A percentile compares a stretch with the other conserved stretches of the same genome.
Evolutionary conservation across 768 basidiomycete genomes (phyloP).

Genomic region (Podaxis sp.): DNA sequence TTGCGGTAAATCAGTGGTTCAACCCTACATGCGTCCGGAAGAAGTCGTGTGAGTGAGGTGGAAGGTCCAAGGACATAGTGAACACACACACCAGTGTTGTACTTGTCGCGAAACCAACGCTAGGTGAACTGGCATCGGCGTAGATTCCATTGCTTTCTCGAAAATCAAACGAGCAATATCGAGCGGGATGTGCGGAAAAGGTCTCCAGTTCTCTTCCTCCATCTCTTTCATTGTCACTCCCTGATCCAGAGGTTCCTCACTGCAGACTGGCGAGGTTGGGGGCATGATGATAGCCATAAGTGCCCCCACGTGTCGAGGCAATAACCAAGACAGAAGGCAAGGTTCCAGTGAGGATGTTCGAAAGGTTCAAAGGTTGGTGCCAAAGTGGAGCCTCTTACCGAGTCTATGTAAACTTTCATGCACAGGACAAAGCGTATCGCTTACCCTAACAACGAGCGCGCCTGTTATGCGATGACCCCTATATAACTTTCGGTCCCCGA

Average conservation of each 20-base stretch:
- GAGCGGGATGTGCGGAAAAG: background rate
- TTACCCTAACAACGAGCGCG: background rate
- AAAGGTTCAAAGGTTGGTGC: background rate
- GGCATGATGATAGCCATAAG: background rate
- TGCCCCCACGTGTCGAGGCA: background rate
- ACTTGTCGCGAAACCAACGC: conserved; percentile 9
- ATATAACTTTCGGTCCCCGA: background rate
- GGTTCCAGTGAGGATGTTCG: background rate
- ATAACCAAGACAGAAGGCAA: background rate
- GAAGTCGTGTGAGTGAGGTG: background rate
- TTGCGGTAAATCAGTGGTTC: conserved; percentile 10
- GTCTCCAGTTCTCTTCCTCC: background rate
- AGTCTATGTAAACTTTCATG: background rate
- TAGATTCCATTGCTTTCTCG: conserved; percentile 9
- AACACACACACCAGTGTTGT: conserved; percentile 6
- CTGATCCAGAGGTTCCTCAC: background rate
- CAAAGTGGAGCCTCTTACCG: background rate
- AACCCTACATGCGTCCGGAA: background rate
- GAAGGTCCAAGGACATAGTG: background rate
- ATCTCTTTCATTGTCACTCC: background rate
- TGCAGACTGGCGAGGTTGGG: background rate
- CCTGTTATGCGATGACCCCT: background rate
- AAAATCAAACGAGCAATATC: conserved; percentile 10
- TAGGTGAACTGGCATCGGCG: conserved; percentile 8
- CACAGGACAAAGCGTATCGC: background rate